phyloP scores from a whole-genome alignment of 2,329 filamentous ascomycete genomes.

The Endoconidiophora polonica region DNA sequence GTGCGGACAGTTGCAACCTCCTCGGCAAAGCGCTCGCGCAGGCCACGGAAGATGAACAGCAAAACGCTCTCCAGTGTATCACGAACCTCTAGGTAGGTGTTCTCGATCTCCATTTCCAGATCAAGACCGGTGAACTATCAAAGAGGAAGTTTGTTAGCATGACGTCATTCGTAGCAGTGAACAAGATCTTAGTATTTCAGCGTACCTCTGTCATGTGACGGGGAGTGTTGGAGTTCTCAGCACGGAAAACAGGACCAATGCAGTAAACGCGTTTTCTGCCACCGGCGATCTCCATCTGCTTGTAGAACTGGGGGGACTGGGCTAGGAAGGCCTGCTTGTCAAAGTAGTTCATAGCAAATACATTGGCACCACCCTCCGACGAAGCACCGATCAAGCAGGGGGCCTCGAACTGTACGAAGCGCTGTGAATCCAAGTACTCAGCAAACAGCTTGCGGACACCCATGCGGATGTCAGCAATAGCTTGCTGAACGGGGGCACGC shows the following conservation, averaged over 20 bases:
- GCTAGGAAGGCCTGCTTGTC: constrained; percentile 65
- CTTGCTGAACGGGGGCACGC: constrained; percentile 77
- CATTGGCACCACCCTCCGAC: constrained; percentile 82
- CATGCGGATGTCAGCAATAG: constrained; percentile 41
- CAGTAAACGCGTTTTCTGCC: constrained; percentile 63
- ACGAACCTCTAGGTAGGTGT: constrained; percentile 61
- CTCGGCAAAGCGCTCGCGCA: constrained; percentile 47
- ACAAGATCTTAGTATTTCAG: constrained; percentile 19
- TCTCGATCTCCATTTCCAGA: constrained; percentile 76
- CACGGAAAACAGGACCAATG: constrained; percentile 66
- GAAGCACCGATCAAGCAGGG: constrained; percentile 80
- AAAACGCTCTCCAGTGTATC: constrained; percentile 57
- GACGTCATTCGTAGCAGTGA: not conserved
- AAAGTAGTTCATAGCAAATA: constrained; percentile 85
- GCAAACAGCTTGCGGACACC: constrained; percentile 55
- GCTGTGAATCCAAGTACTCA: constrained; percentile 58
- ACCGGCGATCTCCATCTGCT: constrained; percentile 71
- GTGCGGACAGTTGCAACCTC: constrained; percentile 57
- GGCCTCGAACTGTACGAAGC: constrained; percentile 74
- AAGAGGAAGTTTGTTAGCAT: not conserved
- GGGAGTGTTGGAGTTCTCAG: constrained; percentile 73
- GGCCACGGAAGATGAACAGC: constrained; percentile 62
- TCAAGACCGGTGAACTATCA: constrained; percentile 64
- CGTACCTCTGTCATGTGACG: constrained; percentile 58
- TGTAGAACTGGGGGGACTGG: constrained; percentile 73